These are phyloP conservation scores for Acanthochlamys bracteata DNA, from an alignment of 106 monocot genomes.

Conservation along the genomic window DNA sequence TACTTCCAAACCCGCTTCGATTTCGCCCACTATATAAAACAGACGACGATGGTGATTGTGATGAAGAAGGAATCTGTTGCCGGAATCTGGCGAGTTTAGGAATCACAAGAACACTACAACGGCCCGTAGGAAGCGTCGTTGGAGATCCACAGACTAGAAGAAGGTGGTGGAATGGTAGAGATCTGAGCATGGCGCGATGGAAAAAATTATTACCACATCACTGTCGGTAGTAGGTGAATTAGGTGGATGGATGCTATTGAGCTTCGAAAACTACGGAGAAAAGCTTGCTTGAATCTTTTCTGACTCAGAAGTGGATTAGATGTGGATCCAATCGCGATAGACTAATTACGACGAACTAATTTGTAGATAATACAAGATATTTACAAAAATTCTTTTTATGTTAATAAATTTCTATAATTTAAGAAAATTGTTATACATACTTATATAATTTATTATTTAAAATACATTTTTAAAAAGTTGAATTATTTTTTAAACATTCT, in stretches of 20 bases:
- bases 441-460: no score
- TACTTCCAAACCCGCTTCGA: conserved; percentile 11
- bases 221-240: not conserved
- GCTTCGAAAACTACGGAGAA: no score
- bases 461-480: no score
- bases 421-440: no score
- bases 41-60: not conserved
- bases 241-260: not conserved
- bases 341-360: no score
- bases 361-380: no score
- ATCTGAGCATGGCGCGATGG: conserved; percentile 32
- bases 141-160: conserved; percentile 14
- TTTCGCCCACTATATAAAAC: not conserved
- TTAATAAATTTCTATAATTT: no score
- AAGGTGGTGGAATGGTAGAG: conserved; percentile 19
- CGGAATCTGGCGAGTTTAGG: not conserved
- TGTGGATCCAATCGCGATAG: no score
- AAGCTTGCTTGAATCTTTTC: no score
- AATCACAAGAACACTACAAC: conserved; percentile 1
- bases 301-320: no score
- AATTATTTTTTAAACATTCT: no score
- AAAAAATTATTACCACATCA: not conserved
- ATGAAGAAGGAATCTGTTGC: not conserved
- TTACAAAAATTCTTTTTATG: no score
- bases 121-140: conserved; percentile 1